Base-by-base conservation (phyloP, 2,329 filamentous ascomycete genomes). In the Venturia oleaginea region DNA sequence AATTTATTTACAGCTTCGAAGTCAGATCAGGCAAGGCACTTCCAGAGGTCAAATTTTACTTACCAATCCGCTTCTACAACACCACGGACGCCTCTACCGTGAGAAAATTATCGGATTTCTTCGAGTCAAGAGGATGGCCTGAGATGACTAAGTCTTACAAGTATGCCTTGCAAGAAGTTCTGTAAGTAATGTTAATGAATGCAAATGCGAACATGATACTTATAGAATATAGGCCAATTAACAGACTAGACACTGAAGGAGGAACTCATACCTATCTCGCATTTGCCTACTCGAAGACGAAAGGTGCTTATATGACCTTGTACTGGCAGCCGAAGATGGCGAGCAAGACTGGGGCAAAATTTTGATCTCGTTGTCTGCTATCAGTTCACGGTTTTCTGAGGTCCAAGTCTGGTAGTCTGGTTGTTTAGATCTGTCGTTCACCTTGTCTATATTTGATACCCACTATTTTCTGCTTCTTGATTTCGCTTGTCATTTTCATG, bases 1-100 rank as follows among this genome's bases (percentile, higher is more conserved):
- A 59, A 59, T 59, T 59, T 30, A 59, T 59, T 10, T 59, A 37
- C 55, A 59, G 55, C 30, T 59, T 59, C 55, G 55, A 59, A 27
- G 30, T 59, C 13, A 37, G 17, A 22, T 59, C 55, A n/a, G 55
- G 55, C 30, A 37, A 40, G 32, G 15, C 55, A 10, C 19, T 40
- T 37, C 55, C 55, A 34, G 55, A 59, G 5, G 37, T 59, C 37
- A 59, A 59, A 59, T 59, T 59, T 15, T 59, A 59, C 37, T 22
- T 59, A 3, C 55, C 55, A 15, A 59, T 59, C 37, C 55, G 55
- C 55, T 59, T 59, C 55, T 59, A 59, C 55, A 59, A 59, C 55
- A 4, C 55, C 15, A 37, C 55, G 32, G 55, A 59, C 22, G 37
- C 37, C 22, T 7, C 37, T 3, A 59, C 30, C 30, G 13, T 40